Evolutionary conservation across 2,329 filamentous ascomycete genomes (phyloP).

Genomic region (Ascochyta pisi): DNA sequence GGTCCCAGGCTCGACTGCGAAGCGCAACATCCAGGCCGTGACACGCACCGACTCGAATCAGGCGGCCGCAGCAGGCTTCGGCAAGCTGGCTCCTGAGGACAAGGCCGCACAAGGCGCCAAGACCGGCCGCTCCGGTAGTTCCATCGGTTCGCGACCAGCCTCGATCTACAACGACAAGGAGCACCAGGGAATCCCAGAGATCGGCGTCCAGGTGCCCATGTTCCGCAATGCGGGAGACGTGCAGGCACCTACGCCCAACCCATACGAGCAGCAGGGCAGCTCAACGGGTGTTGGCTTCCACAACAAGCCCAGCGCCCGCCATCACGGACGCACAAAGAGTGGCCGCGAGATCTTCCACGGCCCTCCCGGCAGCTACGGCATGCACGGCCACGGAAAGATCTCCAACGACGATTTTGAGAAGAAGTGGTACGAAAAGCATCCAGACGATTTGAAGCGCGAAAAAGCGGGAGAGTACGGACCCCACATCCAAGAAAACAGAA

Average conservation of each 20-base stretch:
- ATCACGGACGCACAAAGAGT: constrained; percentile 71
- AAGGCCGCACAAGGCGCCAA: constrained; percentile 30
- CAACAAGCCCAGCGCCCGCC: constrained; percentile 62
- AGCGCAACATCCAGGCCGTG: constrained; percentile 80
- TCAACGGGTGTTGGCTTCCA: constrained; percentile 59
- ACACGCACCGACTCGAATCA: constrained; percentile 91
- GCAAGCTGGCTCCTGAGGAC: constrained; percentile 58
- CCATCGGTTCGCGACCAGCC: constrained; percentile 56
- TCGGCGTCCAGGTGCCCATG: constrained; percentile 93
- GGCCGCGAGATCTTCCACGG: constrained; percentile 71
- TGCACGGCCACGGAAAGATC: constrained; percentile 83
- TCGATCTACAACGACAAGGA: constrained; percentile 67
- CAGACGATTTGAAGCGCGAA: constrained; percentile 76
- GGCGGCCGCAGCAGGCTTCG: constrained; percentile 84
- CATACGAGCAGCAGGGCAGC: constrained; percentile 52
- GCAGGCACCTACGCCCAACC: constrained; percentile 87
- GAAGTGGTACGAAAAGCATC: constrained; percentile 92
- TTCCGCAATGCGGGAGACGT: constrained; percentile 91
- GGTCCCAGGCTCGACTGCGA: constrained; percentile 79
- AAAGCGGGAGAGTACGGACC: constrained; percentile 71
- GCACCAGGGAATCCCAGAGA: constrained; percentile 89
- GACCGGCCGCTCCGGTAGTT: constrained; percentile 43
- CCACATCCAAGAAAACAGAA: constrained; percentile 64
- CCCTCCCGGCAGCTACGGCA: constrained; percentile 89
- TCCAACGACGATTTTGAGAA: constrained; percentile 84